Percentiles rank a stretch among this genome's conserved stretches.
Conservation (phyloP, 2,329 filamentous ascomycete genomes). For the Botryotinia convoluta region DNA sequence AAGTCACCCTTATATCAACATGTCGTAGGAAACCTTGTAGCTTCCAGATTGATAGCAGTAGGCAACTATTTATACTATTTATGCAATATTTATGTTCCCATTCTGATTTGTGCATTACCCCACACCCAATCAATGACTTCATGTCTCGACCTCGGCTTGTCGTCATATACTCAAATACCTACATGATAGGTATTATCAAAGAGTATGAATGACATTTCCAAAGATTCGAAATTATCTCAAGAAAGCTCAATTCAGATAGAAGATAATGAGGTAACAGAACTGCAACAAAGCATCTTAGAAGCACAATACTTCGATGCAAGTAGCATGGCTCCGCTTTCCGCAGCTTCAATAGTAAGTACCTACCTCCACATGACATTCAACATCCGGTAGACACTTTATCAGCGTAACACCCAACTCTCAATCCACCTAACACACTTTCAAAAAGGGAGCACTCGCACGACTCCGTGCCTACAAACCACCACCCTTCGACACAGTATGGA, state of each 20-base stretch:
- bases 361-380: not conserved
- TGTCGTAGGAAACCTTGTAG: not conserved
- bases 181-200: not conserved
- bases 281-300: conserved; percentile 35
- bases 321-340: conserved; percentile 38
- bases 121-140: conserved; percentile 12
- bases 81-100: not conserved
- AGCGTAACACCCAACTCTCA: not conserved
- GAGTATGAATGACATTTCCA: not conserved
- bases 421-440: not conserved
- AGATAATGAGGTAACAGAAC: conserved; percentile 35
- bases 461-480: conserved; percentile 60
- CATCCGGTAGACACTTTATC: not conserved
- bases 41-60: not conserved
- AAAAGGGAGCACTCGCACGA: conserved; percentile 48
- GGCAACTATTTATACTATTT: not conserved
- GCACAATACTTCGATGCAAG: conserved; percentile 37
- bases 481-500: conserved; percentile 58
- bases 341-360: conserved; percentile 33
- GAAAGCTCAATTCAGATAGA: conserved; percentile 30
- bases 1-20: not conserved
- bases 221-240: not conserved
- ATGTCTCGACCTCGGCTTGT: not conserved
- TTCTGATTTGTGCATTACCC: conserved; percentile 5
- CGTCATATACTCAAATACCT: not conserved